These are phyloP conservation scores for Moesziomyces antarcticus DNA, from an alignment of 1,284 basidiomycete species.

Conservation along the genomic window DNA sequence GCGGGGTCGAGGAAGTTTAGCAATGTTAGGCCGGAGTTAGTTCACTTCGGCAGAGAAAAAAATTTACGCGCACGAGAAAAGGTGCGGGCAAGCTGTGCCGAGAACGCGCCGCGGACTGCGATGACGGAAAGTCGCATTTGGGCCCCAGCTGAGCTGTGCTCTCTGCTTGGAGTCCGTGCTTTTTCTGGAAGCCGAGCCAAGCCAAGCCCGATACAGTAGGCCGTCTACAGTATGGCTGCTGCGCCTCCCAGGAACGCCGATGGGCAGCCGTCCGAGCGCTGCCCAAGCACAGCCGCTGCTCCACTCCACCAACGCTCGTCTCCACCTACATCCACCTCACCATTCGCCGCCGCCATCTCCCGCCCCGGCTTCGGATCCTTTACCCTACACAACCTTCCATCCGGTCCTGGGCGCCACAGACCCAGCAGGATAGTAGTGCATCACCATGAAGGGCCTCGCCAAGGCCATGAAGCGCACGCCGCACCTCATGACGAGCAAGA, in stretches of 20 bases:
- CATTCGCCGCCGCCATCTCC: not conserved
- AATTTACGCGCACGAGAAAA: not conserved
- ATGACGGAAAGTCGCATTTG: conserved; percentile 38
- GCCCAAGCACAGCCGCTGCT: not conserved
- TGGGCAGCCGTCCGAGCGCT: no score
- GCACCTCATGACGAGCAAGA: conserved; percentile 64
- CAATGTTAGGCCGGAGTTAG: no score
- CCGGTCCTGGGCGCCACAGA: conserved; percentile 1
- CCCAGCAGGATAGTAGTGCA: not conserved
- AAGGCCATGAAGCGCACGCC: conserved; percentile 64
- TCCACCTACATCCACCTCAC: not conserved
- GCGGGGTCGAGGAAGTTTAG: no score
- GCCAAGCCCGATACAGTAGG: not conserved
- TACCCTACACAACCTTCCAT: not conserved
- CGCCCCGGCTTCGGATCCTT: no score
- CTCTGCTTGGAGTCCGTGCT: conserved; percentile 12
- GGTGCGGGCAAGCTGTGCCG: not conserved
- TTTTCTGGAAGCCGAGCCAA: conserved; percentile 1
- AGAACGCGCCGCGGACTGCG: conserved; percentile 1
- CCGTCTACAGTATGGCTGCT: not conserved
- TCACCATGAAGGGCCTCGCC: conserved; percentile 58
- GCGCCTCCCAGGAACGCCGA: no score
- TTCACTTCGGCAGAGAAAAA: no score
- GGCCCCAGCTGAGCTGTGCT: not conserved
- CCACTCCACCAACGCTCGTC: not conserved